These are phyloP conservation scores for Pelargonium cotyledonis DNA, from an alignment of 441 rosid species.

Conservation along the genomic window DNA sequence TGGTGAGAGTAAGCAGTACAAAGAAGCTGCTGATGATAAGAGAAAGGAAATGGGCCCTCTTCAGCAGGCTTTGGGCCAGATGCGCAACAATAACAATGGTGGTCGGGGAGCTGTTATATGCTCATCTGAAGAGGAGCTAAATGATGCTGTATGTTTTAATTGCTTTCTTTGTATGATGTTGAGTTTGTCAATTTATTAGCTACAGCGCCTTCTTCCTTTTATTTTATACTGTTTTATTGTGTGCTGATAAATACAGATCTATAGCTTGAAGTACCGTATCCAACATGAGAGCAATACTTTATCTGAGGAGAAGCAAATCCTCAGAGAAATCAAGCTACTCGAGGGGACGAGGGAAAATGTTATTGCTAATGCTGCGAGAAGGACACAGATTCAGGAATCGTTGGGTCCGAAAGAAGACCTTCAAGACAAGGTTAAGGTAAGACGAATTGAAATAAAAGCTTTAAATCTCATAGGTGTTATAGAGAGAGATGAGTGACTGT, in stretches of 20 bases:
- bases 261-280: constrained; percentile 66
- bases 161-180: constrained; percentile 11
- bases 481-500: no score
- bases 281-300: constrained; percentile 90
- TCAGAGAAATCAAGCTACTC: constrained; percentile 82
- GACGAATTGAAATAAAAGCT: constrained; percentile 15
- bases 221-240: constrained; percentile 13
- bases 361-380: constrained; percentile 69
- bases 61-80: constrained; percentile 87
- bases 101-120: constrained; percentile 60
- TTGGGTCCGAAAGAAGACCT: constrained; percentile 82
- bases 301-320: constrained; percentile 86
- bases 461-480: no score
- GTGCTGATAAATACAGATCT: constrained; percentile 50
- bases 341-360: constrained; percentile 92
- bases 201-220: neutral
- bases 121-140: constrained; percentile 88
- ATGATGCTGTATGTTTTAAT: constrained; percentile 50
- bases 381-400: constrained; percentile 79
- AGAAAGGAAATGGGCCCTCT: constrained; percentile 77
- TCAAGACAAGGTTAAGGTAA: constrained; percentile 95
- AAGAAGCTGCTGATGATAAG: constrained; percentile 51
- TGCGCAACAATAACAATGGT: constrained; percentile 40
- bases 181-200: neutral
- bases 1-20: constrained; percentile 54